These are phyloP conservation scores for Thielaviopsis populi DNA, from an alignment of 2,329 filamentous ascomycete species.

Conservation along the genomic window DNA sequence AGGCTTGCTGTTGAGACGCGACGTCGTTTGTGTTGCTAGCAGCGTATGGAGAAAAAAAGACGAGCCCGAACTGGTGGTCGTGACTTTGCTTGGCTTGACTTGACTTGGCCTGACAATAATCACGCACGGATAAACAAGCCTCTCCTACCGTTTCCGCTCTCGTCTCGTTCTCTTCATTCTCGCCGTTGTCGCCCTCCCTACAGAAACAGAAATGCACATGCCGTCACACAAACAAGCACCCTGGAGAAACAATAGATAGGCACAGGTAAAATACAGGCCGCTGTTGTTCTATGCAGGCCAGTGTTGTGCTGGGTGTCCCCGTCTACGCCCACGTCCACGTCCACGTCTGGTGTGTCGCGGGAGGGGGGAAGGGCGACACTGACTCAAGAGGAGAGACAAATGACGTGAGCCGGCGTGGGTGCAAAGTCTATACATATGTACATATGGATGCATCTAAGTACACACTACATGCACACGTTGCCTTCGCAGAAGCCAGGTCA, in stretches of 20 bases:
- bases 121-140: background rate
- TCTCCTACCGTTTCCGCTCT: background rate
- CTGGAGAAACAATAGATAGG: too few relatives aligned
- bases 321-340: background rate
- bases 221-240: background rate
- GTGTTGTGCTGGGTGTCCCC: background rate
- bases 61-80: background rate
- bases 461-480: too few relatives aligned
- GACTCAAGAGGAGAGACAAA: slow-evolving; percentile 3
- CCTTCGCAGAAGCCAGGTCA: too few relatives aligned
- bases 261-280: background rate
- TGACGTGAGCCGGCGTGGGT: background rate
- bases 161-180: background rate
- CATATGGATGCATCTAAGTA: too few relatives aligned
- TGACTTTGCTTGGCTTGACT: background rate
- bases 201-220: background rate
- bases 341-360: background rate
- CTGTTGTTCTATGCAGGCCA: background rate
- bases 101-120: background rate
- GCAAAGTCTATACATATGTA: too few relatives aligned
- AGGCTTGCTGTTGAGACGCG: background rate
- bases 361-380: background rate
- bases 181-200: background rate
- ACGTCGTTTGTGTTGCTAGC: too few relatives aligned
- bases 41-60: background rate